Percentiles rank a stretch among this genome's conserved stretches.
Evolutionary conservation across 202 grass and related monocot genomes (phyloP).

Genomic region (Zoysia matrella): DNA sequence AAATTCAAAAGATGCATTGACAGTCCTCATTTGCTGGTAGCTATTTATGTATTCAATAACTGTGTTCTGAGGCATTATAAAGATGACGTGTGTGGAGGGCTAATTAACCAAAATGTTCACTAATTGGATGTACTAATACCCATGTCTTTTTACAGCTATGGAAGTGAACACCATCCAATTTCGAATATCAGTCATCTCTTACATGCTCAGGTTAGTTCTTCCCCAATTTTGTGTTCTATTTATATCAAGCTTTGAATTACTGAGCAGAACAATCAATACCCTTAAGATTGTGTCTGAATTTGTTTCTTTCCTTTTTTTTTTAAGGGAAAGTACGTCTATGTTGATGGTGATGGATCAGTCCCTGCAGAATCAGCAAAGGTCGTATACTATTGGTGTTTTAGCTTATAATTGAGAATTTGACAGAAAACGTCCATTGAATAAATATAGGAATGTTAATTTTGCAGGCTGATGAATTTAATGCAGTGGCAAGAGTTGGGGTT

Average conservation of each 20-base stretch:
- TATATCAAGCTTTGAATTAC: constrained; percentile 5
- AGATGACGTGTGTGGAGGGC: constrained; percentile 1
- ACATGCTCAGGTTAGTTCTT: constrained; percentile 61
- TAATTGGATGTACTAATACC: constrained; percentile 30
- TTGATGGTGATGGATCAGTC: constrained; percentile 94
- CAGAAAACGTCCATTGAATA: not conserved
- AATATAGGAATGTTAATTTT: not conserved
- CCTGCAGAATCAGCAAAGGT: constrained; percentile 91
- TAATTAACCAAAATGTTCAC: not conserved
- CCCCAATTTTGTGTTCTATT: constrained; percentile 29
- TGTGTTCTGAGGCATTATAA: not conserved
- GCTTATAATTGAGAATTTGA: not conserved
- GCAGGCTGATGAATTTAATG: constrained; percentile 81
- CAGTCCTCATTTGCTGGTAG: not conserved
- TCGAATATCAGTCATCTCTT: constrained; percentile 64
- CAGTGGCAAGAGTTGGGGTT: constrained; percentile 76
- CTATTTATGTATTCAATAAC: not conserved
- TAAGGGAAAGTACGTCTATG: constrained; percentile 75
- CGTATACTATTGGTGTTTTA: not conserved
- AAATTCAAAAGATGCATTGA: not conserved
- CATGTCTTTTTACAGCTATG: constrained; percentile 72
- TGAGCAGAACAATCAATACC: constrained; percentile 24
- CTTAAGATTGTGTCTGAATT: constrained; percentile 10
- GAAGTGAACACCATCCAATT: constrained; percentile 70
- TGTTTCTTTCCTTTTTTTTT: constrained; percentile 24